Base-by-base conservation (phyloP, 1,284 basidiomycete species). In the Pyrrhoderma noxium region DNA sequence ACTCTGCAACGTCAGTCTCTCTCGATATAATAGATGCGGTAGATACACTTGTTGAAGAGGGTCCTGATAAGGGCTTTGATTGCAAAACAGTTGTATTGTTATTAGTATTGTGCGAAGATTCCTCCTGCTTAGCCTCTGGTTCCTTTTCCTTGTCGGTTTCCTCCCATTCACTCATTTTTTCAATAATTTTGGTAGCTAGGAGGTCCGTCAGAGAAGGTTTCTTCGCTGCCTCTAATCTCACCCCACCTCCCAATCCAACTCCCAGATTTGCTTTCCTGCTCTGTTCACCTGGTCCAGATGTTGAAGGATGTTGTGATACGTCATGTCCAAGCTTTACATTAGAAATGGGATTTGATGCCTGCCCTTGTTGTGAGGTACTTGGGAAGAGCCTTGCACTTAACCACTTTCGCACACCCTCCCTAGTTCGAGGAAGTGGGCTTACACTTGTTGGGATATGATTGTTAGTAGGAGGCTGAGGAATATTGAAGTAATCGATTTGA, bases 371-470 rank as follows among this genome's bases (percentile, higher is more conserved):
- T 19, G 51, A 52, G 4, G 45, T 45, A 34, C 51, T 57, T 21
- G 55, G 48, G 36, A 60, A 57, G 35, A 60, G 57, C 23, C 58
- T 77, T 54, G 75, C 77, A 54, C 70, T 82, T 43, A 87, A 65
- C 86, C 86, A 89, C 60, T 83, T 83, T 64, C 79, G 83, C 25
- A 89, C 84, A 21, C 79, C 85, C 47, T 85, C 80, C 13, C 84
- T 71, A 14, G 77, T 85, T 63, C 76, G 85, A 0, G 86, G 86
- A 49, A 89, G 68, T 58, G 67, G 62, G n/a, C 70, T 63, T 9
- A 58, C 61, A 52, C 66, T 68, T 47, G 64, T 67, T 47, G 66
- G 65, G 27, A 31, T 11, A 31, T 31, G 27, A n/a, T n/a, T n/a
- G n/a, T n/a, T n/a, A 16, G 38, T 5, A 53, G 69, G 40, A 61